Evolutionary conservation across 352 stramenopile species (phyloP).

Genomic region (Phytophthora fragariae): DNA sequence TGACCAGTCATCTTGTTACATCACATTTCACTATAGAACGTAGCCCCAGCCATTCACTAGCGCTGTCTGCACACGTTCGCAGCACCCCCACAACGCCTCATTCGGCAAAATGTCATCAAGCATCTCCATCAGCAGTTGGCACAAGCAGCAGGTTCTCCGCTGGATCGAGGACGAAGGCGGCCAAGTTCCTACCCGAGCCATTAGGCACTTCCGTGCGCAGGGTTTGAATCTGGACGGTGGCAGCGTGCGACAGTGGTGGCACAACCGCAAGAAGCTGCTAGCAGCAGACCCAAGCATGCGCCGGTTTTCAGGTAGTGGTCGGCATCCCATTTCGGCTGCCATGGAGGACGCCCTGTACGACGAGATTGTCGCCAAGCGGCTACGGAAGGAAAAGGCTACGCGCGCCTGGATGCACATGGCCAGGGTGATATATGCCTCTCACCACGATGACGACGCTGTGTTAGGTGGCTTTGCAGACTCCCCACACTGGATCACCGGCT

Average conservation of each 20-base stretch:
- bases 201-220: constrained; percentile 15
- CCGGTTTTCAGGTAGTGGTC: background rate
- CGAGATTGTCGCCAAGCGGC: constrained; percentile 15
- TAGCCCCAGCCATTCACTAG: background rate
- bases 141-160: constrained; percentile 19
- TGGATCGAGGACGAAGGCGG: constrained; percentile 24
- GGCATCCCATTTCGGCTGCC: background rate
- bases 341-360: constrained; percentile 17
- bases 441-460: background rate
- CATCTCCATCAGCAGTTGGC: constrained; percentile 12
- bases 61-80: too few relatives aligned
- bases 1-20: background rate
- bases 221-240: constrained; percentile 18
- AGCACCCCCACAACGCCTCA: background rate
- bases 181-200: constrained; percentile 3
- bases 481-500: constrained; percentile 30
- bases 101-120: constrained; percentile 8
- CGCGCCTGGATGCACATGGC: constrained; percentile 26
- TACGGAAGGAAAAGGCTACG: constrained; percentile 19
- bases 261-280: constrained; percentile 19
- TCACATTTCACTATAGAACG: background rate
- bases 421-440: constrained; percentile 7
- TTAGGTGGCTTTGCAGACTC: constrained; percentile 23
- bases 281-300: constrained; percentile 2
- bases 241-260: constrained; percentile 26